Evolutionary conservation across 208 protist species (phyloP).

Genomic region (Acanthamoeba triangularis): DNA sequence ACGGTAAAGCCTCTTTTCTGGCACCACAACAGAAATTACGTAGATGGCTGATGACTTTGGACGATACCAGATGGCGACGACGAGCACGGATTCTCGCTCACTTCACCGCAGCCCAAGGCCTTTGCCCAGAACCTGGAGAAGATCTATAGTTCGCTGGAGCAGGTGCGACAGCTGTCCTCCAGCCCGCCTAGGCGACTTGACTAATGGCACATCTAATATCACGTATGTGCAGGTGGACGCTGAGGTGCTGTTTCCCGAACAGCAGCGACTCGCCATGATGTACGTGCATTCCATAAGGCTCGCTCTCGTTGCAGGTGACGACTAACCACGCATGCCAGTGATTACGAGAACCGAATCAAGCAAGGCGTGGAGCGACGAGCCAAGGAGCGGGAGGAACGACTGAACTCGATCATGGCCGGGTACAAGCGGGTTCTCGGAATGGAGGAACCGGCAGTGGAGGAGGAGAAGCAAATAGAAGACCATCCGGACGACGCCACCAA

Average conservation of each 20-base stretch:
- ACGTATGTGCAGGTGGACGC: neutral
- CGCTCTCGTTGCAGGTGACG: neutral
- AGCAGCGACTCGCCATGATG: neutral
- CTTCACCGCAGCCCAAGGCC: neutral
- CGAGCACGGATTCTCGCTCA: slow-evolving; percentile 8
- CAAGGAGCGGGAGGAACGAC: slow-evolving; percentile 26
- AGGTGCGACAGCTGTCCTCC: neutral
- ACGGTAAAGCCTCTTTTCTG: neutral
- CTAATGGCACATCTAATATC: no score
- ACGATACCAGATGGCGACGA: neutral
- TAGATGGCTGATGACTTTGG: neutral
- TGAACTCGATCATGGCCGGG: slow-evolving; percentile 7
- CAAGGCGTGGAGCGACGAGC: slow-evolving; percentile 28
- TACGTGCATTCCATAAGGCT: neutral
- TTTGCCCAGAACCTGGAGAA: slow-evolving; percentile 36
- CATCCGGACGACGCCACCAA: neutral
- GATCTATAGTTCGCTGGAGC: slow-evolving; percentile 32
- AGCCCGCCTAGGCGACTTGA: neutral
- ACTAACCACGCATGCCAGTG: neutral
- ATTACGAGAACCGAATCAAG: slow-evolving; percentile 34
- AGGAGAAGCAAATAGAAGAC: neutral
- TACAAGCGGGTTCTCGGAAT: slow-evolving; percentile 22
- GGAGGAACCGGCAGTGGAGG: neutral
- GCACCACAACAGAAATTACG: neutral
- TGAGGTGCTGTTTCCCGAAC: neutral